phyloP scores from a whole-genome alignment of 768 basidiomycete genomes.

The Tricholoma sp. region DNA sequence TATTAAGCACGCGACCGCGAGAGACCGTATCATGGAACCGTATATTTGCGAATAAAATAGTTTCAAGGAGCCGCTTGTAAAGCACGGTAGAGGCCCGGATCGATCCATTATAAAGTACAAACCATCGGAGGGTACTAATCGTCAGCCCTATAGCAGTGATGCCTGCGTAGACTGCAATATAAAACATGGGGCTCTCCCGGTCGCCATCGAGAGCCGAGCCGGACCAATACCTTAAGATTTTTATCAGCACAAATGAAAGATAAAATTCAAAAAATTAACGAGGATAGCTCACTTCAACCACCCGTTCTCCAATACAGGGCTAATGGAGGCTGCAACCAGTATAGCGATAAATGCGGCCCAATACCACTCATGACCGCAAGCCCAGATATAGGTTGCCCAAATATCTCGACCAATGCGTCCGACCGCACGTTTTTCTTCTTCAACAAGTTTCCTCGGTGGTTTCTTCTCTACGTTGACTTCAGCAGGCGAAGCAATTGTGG shows the following conservation, averaged over 20 bases:
- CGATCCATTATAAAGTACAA: constrained; percentile 77
- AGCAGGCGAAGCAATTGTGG: constrained; percentile 20
- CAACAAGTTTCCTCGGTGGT: constrained; percentile 74
- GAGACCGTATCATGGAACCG: constrained; percentile 92
- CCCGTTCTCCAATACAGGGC: constrained; percentile 66
- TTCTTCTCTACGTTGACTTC: constrained; percentile 41
- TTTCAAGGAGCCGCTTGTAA: constrained; percentile 70
- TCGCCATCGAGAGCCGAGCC: constrained; percentile 38
- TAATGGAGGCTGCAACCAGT: constrained; percentile 51
- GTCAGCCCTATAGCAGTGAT: constrained; percentile 37
- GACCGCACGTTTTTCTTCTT: constrained; percentile 76
- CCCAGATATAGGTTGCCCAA: constrained; percentile 55
- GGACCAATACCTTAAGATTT: constrained; percentile 46
- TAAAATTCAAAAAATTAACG: not conserved
- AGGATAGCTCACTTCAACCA: constrained; percentile 51
- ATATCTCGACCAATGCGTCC: constrained; percentile 64
- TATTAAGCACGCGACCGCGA: constrained; percentile 75
- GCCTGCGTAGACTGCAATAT: constrained; percentile 66
- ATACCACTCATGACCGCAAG: constrained; percentile 44
- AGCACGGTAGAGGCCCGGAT: constrained; percentile 77
- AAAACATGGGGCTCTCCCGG: constrained; percentile 46
- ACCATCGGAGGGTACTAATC: constrained; percentile 58
- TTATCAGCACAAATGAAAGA: not conserved
- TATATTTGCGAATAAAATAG: constrained; percentile 81
- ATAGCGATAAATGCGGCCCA: constrained; percentile 52